Percentiles rank a stretch among this genome's conserved stretches.
phyloP scores from a whole-genome alignment of 2,329 filamentous ascomycete genomes.

The Neocatenulostroma microsporum region DNA sequence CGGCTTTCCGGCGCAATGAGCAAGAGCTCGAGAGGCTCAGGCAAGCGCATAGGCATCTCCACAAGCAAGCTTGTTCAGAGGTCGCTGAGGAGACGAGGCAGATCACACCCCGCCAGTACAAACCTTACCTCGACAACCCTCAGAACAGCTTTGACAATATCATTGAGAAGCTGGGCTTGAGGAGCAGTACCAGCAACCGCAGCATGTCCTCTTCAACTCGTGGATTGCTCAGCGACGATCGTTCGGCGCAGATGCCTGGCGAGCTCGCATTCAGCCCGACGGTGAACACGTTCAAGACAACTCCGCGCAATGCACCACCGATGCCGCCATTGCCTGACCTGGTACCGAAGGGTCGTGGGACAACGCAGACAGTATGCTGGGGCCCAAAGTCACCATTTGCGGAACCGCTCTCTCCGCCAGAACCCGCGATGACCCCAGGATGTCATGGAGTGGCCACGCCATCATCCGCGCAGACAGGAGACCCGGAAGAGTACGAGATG shows the following conservation, averaged over 20 bases:
- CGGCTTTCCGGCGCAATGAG: not conserved
- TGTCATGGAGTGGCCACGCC: not conserved
- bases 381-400: too few species aligned
- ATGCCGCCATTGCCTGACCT: not conserved
- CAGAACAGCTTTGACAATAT: not conserved
- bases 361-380: too few species aligned
- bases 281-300: not conserved
- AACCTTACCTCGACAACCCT: not conserved
- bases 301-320: too few species aligned
- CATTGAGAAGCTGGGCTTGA: not conserved
- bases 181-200: not conserved
- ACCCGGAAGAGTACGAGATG: slow-evolving; percentile 5
- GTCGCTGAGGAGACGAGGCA: not conserved
- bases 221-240: not conserved
- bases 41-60: not conserved
- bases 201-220: not conserved
- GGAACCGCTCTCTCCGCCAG: too few species aligned
- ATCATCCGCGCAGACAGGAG: not conserved
- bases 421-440: not conserved
- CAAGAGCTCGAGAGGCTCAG: not conserved
- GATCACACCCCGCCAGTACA: not conserved
- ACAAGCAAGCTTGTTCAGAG: too few species aligned
- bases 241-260: not conserved
- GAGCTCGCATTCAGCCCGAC: not conserved
- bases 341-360: not conserved